Evolutionary conservation across 176 grass and related monocot genomes (phyloP).

Genomic region (Luzula sylvatica): DNA sequence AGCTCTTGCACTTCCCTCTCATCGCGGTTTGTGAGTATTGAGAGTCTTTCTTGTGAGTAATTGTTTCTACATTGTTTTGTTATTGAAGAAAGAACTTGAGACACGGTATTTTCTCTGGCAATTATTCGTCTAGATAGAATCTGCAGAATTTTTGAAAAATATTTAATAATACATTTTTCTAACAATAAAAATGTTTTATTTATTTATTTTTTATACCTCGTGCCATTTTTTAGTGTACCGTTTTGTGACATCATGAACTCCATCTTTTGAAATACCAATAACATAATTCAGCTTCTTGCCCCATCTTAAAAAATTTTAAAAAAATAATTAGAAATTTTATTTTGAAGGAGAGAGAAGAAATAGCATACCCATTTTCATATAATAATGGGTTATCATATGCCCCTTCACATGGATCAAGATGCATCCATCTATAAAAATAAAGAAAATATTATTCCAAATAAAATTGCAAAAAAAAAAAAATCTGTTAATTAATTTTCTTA

Average conservation of each 20-base stretch:
- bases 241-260: constrained; percentile 76
- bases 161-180: no score
- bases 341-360: background rate
- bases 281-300: constrained; percentile 84
- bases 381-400: constrained; percentile 80
- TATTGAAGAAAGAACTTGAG: constrained; percentile 52
- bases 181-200: constrained; percentile 2
- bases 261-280: constrained; percentile 80
- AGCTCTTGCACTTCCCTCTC: constrained; percentile 79
- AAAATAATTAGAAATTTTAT: constrained; percentile 10
- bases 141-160: constrained; percentile 30
- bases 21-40: constrained; percentile 39
- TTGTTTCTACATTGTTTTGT: constrained; percentile 48
- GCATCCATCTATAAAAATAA: constrained; percentile 83
- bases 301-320: constrained; percentile 59
- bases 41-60: constrained; percentile 41
- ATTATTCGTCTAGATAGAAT: constrained; percentile 69
- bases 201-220: constrained; percentile 35
- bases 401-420: constrained; percentile 97
- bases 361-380: constrained; percentile 84
- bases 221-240: constrained; percentile 94
- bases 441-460: constrained; percentile 15
- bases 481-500: background rate
- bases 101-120: constrained; percentile 48
- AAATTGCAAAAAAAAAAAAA: no score